These are phyloP conservation scores for Xylaria sp. DNA, from an alignment of 2,329 filamentous ascomycete genomes.

Conservation along the genomic window DNA sequence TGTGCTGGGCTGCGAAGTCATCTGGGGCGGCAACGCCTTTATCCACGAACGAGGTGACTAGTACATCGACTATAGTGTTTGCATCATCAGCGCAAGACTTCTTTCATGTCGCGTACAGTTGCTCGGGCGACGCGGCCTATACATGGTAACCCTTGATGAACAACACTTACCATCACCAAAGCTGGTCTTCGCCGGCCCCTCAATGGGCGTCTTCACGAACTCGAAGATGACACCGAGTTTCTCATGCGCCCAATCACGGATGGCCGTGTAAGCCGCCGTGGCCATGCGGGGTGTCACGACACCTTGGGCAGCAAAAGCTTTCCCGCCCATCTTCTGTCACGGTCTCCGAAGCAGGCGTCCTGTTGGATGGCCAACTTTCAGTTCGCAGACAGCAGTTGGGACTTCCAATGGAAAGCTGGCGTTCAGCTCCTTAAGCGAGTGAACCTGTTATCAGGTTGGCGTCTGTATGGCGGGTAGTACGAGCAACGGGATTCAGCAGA, in stretches of 20 bases:
- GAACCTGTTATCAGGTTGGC: no score
- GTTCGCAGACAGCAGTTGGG: not conserved
- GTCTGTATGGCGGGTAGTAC: not conserved
- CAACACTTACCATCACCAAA: slow-evolving; percentile 52
- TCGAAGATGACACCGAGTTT: slow-evolving; percentile 48
- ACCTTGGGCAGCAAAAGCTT: slow-evolving; percentile 47
- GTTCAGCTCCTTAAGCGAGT: not conserved
- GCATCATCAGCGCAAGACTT: not conserved
- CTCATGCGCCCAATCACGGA: slow-evolving; percentile 42
- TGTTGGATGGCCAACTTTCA: not conserved
- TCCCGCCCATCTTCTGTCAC: slow-evolving; percentile 56
- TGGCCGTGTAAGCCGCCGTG: slow-evolving; percentile 47
- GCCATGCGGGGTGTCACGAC: slow-evolving; percentile 63
- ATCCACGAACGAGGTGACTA: slow-evolving; percentile 43
- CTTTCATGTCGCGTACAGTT: no score
- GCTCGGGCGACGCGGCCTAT: not conserved
- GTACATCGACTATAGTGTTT: slow-evolving; percentile 51
- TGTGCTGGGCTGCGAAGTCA: slow-evolving; percentile 21
- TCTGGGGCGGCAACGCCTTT: slow-evolving; percentile 11
- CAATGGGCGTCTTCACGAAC: slow-evolving; percentile 55
- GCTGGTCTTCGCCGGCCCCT: slow-evolving; percentile 62
- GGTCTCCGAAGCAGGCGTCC: not conserved
- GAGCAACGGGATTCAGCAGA: not conserved
- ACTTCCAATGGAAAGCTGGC: not conserved
- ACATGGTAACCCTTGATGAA: not conserved